A percentile compares a stretch with the other conserved stretches of the same genome.
These are phyloP conservation scores for Blastobotrys terrestris DNA, from an alignment of 805 yeast species.

Conservation along the genomic window DNA sequence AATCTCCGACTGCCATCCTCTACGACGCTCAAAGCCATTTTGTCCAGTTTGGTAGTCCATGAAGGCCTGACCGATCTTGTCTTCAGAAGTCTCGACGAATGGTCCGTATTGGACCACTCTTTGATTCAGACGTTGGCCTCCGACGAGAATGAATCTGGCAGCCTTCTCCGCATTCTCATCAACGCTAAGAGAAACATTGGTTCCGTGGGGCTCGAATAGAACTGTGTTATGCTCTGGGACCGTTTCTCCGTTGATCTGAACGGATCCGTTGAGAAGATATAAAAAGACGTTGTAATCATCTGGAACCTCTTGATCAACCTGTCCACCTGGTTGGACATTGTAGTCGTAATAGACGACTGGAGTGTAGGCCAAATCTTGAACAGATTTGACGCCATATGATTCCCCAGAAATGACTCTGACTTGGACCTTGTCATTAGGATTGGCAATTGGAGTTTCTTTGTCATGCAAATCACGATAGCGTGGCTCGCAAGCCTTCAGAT, in stretches of 20 bases:
- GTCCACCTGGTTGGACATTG: constrained; percentile 58
- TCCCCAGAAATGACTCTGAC: constrained; percentile 74
- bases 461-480: constrained; percentile 68
- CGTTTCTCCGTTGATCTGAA: constrained; percentile 40
- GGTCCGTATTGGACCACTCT: constrained; percentile 85
- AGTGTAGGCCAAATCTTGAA: constrained; percentile 71
- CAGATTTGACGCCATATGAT: constrained; percentile 68
- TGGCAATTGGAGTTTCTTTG: constrained; percentile 63
- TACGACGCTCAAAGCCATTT: constrained; percentile 33
- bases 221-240: constrained; percentile 45
- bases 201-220: constrained; percentile 69
- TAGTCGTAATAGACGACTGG: constrained; percentile 72
- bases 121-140: constrained; percentile 70
- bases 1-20: constrained; percentile 29
- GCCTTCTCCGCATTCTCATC: constrained; percentile 38
- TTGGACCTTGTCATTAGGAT: constrained; percentile 54
- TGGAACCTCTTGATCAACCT: constrained; percentile 54
- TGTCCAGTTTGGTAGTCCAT: constrained; percentile 53
- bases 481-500: constrained; percentile 58
- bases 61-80: constrained; percentile 63
- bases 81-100: constrained; percentile 69
- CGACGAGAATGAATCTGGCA: constrained; percentile 65
- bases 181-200: constrained; percentile 46
- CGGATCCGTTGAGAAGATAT: constrained; percentile 58
- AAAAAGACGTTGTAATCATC: constrained; percentile 60